These are phyloP conservation scores for Trichoderma parareesei DNA, from an alignment of 495 filamentous ascomycete genomes.

Conservation along the genomic window DNA sequence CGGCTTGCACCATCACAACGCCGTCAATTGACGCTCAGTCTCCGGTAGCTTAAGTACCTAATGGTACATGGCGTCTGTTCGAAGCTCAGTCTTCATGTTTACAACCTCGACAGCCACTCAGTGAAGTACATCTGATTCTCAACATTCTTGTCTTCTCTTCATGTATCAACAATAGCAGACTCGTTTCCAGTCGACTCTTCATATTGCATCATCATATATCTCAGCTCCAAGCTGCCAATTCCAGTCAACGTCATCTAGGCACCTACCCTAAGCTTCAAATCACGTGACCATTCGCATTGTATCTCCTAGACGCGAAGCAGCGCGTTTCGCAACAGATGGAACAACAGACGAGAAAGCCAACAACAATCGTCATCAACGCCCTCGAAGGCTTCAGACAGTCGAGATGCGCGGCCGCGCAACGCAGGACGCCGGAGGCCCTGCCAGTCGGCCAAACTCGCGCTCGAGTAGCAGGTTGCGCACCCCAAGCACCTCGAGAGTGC, in stretches of 20 bases:
- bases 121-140: too few relatives aligned
- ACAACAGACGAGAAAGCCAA: not conserved
- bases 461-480: constrained; percentile 27
- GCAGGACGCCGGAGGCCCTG: constrained; percentile 11
- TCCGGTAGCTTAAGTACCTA: too few relatives aligned
- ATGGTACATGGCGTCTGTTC: too few relatives aligned
- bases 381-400: not conserved
- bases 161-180: too few relatives aligned
- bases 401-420: constrained; percentile 15
- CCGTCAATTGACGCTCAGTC: too few relatives aligned
- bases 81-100: too few relatives aligned
- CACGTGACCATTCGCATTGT: not conserved
- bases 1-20: too few relatives aligned
- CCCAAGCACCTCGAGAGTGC: constrained; percentile 26
- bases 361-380: not conserved
- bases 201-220: too few relatives aligned
- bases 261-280: not conserved
- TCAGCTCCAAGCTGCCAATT: too few relatives aligned
- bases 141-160: too few relatives aligned
- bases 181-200: too few relatives aligned
- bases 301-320: not conserved
- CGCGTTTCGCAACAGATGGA: not conserved
- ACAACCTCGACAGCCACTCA: too few relatives aligned
- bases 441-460: constrained; percentile 16
- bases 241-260: not conserved